Conservation (phyloP, 2,329 filamentous ascomycete genomes). For the Trichophyton verrucosum region DNA sequence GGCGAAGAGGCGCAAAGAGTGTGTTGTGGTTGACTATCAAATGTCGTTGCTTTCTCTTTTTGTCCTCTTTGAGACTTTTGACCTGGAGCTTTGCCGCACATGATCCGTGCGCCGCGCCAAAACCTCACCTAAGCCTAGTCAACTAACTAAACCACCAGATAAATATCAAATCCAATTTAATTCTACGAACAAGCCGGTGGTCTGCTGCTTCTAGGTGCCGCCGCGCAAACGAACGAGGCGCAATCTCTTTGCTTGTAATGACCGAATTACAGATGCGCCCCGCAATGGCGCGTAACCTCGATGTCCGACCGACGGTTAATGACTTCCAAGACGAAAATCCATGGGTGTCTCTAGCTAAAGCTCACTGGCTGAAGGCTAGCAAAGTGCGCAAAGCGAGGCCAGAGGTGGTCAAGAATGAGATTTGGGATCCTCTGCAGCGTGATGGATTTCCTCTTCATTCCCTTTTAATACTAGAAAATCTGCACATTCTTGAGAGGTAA, state of each 20-base stretch:
- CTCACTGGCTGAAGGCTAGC: slow-evolving; percentile 66
- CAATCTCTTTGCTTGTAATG: neutral
- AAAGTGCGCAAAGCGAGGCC: slow-evolving; percentile 65
- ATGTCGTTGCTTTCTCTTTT: neutral
- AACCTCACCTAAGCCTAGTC: neutral
- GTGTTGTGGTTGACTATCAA: neutral
- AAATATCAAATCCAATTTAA: neutral
- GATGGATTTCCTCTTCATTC: slow-evolving; percentile 66
- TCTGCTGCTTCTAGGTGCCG: neutral
- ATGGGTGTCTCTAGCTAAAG: slow-evolving; percentile 59
- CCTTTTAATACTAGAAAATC: slow-evolving; percentile 70
- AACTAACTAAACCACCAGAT: neutral
- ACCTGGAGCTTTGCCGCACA: neutral
- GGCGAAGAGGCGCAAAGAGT: neutral
- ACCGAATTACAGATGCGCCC: slow-evolving; percentile 27
- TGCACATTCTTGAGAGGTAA: slow-evolving; percentile 78
- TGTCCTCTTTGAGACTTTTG: neutral
- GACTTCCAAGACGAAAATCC: slow-evolving; percentile 32
- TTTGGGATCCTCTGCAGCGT: slow-evolving; percentile 80
- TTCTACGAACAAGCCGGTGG: neutral
- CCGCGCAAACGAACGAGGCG: neutral
- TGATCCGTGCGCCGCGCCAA: slow-evolving; percentile 1
- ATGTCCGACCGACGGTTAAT: slow-evolving; percentile 31
- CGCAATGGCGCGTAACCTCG: slow-evolving; percentile 47
- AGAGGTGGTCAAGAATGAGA: slow-evolving; percentile 69